Evolutionary conservation across 768 basidiomycete genomes (phyloP).

Genomic region (Mycena polygramma): DNA sequence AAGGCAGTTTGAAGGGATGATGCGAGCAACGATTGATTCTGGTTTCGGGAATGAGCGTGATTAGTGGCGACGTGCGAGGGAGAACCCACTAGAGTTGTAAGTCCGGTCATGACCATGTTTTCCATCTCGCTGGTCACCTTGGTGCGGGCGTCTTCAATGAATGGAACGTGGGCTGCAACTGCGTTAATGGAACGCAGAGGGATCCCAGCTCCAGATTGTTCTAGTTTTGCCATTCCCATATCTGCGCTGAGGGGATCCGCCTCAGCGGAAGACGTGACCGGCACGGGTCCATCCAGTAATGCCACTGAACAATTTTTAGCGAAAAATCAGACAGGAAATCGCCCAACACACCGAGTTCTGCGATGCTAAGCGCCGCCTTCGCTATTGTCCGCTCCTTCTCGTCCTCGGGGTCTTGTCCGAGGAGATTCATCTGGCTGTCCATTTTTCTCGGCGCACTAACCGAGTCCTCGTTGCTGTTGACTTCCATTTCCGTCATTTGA

Average conservation of each 20-base stretch:
- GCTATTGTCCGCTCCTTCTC: constrained; percentile 90
- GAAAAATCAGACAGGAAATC: constrained; percentile 9
- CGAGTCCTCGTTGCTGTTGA: constrained; percentile 37
- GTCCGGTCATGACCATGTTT: constrained; percentile 85
- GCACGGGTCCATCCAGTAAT: constrained; percentile 60
- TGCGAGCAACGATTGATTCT: constrained; percentile 93
- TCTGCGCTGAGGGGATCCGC: constrained; percentile 8
- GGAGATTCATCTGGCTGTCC: constrained; percentile 28
- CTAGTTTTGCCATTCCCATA: constrained; percentile 37
- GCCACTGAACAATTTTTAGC: constrained; percentile 52
- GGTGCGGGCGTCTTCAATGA: constrained; percentile 77
- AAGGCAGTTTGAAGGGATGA: constrained; percentile 96
- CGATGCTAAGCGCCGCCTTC: constrained; percentile 94
- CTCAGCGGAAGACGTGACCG: constrained; percentile 16
- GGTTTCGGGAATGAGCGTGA: constrained; percentile 21
- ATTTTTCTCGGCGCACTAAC: constrained; percentile 13
- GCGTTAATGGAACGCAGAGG: constrained; percentile 82
- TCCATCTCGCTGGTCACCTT: constrained; percentile 91
- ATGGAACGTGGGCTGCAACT: constrained; percentile 76
- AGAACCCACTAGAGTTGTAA: constrained; percentile 77
- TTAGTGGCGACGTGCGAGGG: not conserved
- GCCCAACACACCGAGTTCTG: constrained; percentile 82
- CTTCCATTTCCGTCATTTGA: constrained; percentile 84
- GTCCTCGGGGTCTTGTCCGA: constrained; percentile 66
- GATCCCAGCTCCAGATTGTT: constrained; percentile 48